Base-by-base conservation (phyloP, 108 stramenopile species). In the Conticribra guillardii region DNA sequence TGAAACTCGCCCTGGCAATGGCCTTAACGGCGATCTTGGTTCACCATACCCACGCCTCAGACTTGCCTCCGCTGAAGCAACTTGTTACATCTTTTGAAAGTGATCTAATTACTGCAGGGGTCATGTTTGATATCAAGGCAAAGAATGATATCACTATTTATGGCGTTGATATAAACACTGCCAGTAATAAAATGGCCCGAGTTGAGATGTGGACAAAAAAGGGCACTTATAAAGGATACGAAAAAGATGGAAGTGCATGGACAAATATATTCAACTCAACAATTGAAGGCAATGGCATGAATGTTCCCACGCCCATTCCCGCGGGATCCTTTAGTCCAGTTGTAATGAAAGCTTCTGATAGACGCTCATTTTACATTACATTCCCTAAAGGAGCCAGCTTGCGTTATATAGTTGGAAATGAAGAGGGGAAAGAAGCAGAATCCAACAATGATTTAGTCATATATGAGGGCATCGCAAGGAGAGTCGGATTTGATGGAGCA, bases 211-310 rank as follows among this genome's bases (percentile, higher is more conserved):
- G 54, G 31, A 65, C 69, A 26, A 71, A 71, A 23, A 1, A 45
- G 3, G 69, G 60, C 22, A 28, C 49, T 2, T 71, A 24, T 37
- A 9, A 8, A 7, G 69, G 60, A 23, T 52, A 61, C 48, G 60
- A 71, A 45, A 52, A 23, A 9, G 60, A 71, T 45, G 49, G 33
- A 61, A 58, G 41, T 11, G 59, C 49, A 28, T 61, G 69, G 69
- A 54, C 24, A 18, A 16, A 49, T 21, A 49, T 71, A 9, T 17
- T 60, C 18, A 61, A 54, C 26, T 59, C 60, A 4, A 45, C 69
- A 21, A 47, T 71, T 8, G 27, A 24, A 16, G 69, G 69, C 22
- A 21, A 32, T 1, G 69, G 69, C 7, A 26, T 24, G 2, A 59
- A 60, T 41, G 7, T 27, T 1, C 69, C 54, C 46, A 71, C 69